Evolutionary conservation across 1,284 basidiomycete species (phyloP), one percentile per base, ranked within the genome.

Genomic region (Schizopora paradoxa): DNA sequence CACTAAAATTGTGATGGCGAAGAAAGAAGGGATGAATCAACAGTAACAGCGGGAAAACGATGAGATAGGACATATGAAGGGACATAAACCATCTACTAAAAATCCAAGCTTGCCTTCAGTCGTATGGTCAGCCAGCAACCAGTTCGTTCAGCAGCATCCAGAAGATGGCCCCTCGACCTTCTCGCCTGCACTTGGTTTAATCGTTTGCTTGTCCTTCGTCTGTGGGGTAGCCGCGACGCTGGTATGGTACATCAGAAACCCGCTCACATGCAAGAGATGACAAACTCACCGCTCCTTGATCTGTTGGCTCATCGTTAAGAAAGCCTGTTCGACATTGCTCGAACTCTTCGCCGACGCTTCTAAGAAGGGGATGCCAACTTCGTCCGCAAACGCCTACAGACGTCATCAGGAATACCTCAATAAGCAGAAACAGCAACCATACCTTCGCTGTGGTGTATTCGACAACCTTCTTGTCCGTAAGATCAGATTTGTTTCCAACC

Each of bases 311-410:
- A 99, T 92, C 49, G 92, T 95, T 79, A 99, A 83, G 82, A 99
- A 99, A 14, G 96, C 96, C 66, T 99, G 93, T 68, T 99, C 96
- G 53, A 99, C 96, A 61, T 98, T 97, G 52, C 92, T 91, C 43
- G 95, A 92, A 61, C 92, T 92, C 88, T 99, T 99, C 43, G 96
- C 96, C 11, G 93, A 98, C 13, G 96, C 99, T 74, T 99, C 96
- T 61, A 99, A 77, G 87, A 98, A 99, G 25, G 91, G 88, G 55
- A 99, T 93, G 57, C 77, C 79, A 50, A 99, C 75, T 65, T 97
- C 92, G 64, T 97, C 91, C 42, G 96, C 92, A 58, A 99, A 93
- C 73, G 96, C 92, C 84, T 92, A 59, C 26, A 37, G 36, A 37
- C n/a, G n/a, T 43, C 40, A 41, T 47, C 51, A 10, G 18, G 36